Evolutionary conservation across 2,329 filamentous ascomycete species (phyloP), one percentile per base, ranked within the genome.

Genomic region (Diplodia corticola): DNA sequence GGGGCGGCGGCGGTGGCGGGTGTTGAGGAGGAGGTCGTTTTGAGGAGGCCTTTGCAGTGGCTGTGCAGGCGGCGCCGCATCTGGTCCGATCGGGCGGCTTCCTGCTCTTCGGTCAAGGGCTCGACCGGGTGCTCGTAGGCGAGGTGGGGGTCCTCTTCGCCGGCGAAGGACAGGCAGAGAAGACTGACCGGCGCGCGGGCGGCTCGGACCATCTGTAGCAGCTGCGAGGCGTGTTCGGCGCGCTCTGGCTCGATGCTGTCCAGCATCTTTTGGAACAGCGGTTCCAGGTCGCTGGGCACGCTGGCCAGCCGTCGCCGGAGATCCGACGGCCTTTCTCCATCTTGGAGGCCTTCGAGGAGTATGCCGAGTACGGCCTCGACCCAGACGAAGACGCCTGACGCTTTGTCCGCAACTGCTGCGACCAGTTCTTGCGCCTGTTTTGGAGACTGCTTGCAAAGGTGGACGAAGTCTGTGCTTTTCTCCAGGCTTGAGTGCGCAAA

Each of bases 241-340:
- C 72, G 71, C 20, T 71, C 22, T 0, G 63, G 40, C 3, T 69
- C 67, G 35, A 74, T 67, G 7, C 26, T 67, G 1, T 68, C 30
- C 2, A 74, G 50, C 20, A 73, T 71, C 13, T 68, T 63, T 0
- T 64, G 15, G 66, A 70, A 73, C 22, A 70, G 67, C 5, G 61
- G 30, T 30, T 74, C 69, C 3, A 75, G 53, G 24, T 70, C 71
- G 2, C 53, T 7, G 1, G 73, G 73, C 12, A 72, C 30, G 5
- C 28, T 20, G 3, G 67, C 46, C 1, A 75, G 51, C n/a, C 72
- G 37, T 13, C 44, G 30, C 22, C 69, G 66, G 6, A 74, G 67
- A 40, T 71, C 64, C 13, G 33, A 37, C 4, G 73, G 63, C 2
- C 59, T 54, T 61, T 73, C 72, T 1, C 40, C 51, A 60, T 68